Evolutionary conservation across 2,329 filamentous ascomycete species (phyloP), one percentile per base, ranked within the genome.

Genomic region (Lecanosticta acicola): DNA sequence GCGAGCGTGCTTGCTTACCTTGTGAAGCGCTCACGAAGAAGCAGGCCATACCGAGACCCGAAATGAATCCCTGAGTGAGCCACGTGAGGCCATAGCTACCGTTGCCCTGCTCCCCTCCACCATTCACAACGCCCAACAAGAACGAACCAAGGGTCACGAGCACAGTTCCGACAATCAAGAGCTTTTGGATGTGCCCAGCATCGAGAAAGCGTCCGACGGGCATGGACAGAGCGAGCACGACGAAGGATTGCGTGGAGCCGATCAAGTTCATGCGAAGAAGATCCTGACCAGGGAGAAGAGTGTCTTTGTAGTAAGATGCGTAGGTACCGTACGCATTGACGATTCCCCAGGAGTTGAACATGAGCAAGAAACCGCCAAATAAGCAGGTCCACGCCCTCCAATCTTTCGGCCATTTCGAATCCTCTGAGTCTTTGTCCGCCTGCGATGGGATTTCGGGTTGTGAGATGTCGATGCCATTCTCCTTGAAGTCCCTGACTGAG

Each of bases 241-340:
- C 57, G 49, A 70, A 72, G 1, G 65, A 74, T 50, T 75, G 65
- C 2, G 71, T 73, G 3, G 69, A 68, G 9, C 73, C 73, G 46
- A 76, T 66, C 34, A 75, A 58, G 49, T 74, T 75, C 39, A 75
- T 59, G 32, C 66, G 55, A 5, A 73, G 54, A 24, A 72, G 60
- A 47, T 70, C 66, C 16, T 61, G 50, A 4, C 57, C 59, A 4
- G 65, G 63, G 2, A 76, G 59, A 8, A 74, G 66, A 37, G 68
- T 59, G 40, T 73, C 67, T 48, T 67, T 67, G 54, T 76, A 76
- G 59, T 69, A 74, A 1, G 71, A 73, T 1, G 69, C 64, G 58
- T 71, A 76, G 3, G 72, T 74, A 32, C 73, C 73, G 46, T 72
- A 76, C 4, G 71, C 68, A 49, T 74, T 75, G 24, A 75, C 70